Evolutionary conservation across 2,329 filamentous ascomycete genomes (phyloP), one percentile per base, ranked within the genome.

Genomic region (Exophiala mesophila): DNA sequence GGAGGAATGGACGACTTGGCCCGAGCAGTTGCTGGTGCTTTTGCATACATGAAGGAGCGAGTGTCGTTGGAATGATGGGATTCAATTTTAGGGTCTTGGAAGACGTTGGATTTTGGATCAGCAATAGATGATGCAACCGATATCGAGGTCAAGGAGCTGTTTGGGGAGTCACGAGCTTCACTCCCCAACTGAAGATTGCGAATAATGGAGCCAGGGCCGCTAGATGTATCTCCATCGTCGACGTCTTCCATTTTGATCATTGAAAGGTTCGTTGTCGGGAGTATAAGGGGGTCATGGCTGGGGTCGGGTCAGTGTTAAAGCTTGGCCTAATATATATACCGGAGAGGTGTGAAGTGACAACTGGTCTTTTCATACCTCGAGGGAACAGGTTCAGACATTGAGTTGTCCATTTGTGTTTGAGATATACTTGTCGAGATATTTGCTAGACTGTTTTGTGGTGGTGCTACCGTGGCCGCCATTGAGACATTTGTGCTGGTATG

Each of bases 1-100:
- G 77, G 70, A 12, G 90, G 89, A 57, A 98, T 89, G 12, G 90
- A 94, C 5, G 87, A 85, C 56, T 81, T 88, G 9, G 88, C 83
- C 29, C 76, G 77, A 46, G 84, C 77, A 55, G 81, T 77, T 28
- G 59, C 51, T 35, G 61, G 56, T 21, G 64, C 57, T 21, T 58
- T 50, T 20, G 49, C 53, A 28, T 52, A 54, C 30, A 55, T 57
- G 15, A 59, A 58, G n/a, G 55, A 34, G 40, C 34, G 48, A 24
- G 36, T 31, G 29, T 36, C 50, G 36, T 48, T 40, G 26, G 37
- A 15, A 26, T 17, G 48, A 28, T 45, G 41, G 26, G 20, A 15
- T 39, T 52, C 48, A 43, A 30, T 8, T 19, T 50, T 44, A 19
- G 44, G 24, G 23, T 54, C 53, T 24, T 44, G 36, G 6, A 44